phyloP scores from a whole-genome alignment of 495 filamentous ascomycete species.

The Bathelium albidoporum region DNA sequence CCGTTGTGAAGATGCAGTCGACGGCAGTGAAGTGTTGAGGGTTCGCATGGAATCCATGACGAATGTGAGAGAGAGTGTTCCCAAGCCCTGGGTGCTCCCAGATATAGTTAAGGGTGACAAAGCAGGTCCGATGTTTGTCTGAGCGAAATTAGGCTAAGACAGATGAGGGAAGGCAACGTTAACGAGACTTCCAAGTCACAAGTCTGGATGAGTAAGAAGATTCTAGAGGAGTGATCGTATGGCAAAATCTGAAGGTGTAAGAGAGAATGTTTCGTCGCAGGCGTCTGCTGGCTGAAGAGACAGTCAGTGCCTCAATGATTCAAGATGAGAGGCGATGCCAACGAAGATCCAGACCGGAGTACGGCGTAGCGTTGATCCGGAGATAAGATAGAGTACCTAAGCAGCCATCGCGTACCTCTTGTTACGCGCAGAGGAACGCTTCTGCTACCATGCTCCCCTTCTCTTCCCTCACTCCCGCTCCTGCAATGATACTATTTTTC shows the following conservation, averaged over 20 bases:
- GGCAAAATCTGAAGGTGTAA: neutral
- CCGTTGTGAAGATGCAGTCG: slow-evolving; percentile 30
- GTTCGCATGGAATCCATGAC: slow-evolving; percentile 66
- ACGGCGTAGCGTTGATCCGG: neutral
- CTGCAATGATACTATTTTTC: neutral
- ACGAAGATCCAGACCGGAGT: neutral
- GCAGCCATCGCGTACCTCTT: neutral
- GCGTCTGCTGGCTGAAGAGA: neutral
- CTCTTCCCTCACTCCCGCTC: neutral
- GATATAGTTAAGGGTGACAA: neutral
- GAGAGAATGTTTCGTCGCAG: neutral
- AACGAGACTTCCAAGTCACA: neutral
- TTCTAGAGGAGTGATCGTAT: neutral
- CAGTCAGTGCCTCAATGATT: too few relatives aligned
- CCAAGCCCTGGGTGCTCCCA: neutral
- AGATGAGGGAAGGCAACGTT: neutral
- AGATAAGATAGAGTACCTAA: slow-evolving; percentile 6
- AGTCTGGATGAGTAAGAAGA: neutral
- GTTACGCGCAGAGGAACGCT: slow-evolving; percentile 1
- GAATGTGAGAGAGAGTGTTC: neutral
- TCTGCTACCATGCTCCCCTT: neutral
- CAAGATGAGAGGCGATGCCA: neutral
- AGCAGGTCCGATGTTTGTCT: neutral
- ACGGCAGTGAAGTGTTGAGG: slow-evolving; percentile 54
- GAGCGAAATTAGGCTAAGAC: neutral